Base-by-base conservation (phyloP, 2,329 filamentous ascomycete species). In the Neoascochyta sp. region DNA sequence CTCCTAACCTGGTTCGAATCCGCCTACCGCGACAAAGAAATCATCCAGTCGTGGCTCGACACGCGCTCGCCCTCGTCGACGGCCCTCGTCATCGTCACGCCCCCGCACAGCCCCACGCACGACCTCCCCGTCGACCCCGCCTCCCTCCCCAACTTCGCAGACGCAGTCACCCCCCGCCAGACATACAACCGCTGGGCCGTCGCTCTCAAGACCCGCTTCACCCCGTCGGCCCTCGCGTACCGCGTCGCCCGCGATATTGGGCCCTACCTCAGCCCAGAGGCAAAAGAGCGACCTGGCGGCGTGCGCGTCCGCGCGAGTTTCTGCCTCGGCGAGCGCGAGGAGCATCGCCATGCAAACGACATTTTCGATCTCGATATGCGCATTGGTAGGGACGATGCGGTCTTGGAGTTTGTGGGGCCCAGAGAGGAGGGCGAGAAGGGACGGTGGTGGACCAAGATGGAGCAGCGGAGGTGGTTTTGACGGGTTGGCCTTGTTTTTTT, bases 301-400 rank as follows among this genome's bases (percentile, higher is more conserved):
- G 61, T 70, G 7, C 52, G 60, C n/a, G 61, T 71, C 1, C 36
- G 68, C 19, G 67, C 64, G 4, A 68, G 66, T 29, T 70, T 71
- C 23, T 68, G 65, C 32, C 37, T 71, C 1, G 67, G 67, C 0
- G 48, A 50, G 2, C 39, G 46, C 9, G 55, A 45, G 0, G 46
- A 55, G 3, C 22, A 34, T 10, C 31, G 47, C 11, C 36, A 31
- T 14, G 55, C 52, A 4, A 57, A 47, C 23, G 67, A 67, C 11
- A 65, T 70, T 5, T 70, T 69, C 17, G 68, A 71, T 44, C 27
- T 70, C 18, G 67, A 71, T 39, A 45, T 71, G 3, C 30, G 47
- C n/a, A 47, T 71, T 26, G 67, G 65, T 0, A 52, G 27, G 36
- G 50, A 52, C 14, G 60, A 66, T 47, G 52, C 63, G 26, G 62